phyloP scores from a whole-genome alignment of 2,329 filamentous ascomycete genomes.

The Colletotrichum lini region DNA sequence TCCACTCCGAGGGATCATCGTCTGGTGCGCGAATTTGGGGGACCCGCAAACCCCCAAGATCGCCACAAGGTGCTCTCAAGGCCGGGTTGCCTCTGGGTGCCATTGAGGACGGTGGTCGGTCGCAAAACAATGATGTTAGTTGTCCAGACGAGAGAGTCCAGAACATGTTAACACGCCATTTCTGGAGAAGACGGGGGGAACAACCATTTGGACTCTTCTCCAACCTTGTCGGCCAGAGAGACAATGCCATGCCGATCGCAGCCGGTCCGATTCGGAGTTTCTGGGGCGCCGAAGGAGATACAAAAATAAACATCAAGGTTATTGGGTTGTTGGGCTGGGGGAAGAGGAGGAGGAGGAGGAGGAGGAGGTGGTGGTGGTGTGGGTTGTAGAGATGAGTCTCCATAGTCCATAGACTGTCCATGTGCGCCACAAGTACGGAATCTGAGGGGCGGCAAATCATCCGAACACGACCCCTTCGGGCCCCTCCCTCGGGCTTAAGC shows the following conservation, averaged over 20 bases:
- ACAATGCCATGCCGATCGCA: background rate
- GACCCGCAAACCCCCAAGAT: background rate
- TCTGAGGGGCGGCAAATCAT: conserved; percentile 5
- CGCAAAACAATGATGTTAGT: background rate
- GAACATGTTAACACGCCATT: background rate
- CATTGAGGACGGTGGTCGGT: background rate
- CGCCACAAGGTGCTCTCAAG: background rate
- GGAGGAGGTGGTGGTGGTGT: background rate
- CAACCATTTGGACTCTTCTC: background rate
- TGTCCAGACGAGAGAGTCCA: background rate
- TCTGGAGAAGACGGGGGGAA: background rate
- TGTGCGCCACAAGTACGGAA: conserved; percentile 7
- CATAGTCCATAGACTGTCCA: conserved; percentile 2
- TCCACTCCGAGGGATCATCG: conserved; percentile 1
- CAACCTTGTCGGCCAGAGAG: background rate
- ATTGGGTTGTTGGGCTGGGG: background rate
- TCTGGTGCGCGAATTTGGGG: background rate
- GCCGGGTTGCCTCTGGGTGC: background rate
- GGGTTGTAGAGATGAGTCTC: background rate
- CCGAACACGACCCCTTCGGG: background rate
- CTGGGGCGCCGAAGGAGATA: background rate
- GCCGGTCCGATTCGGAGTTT: background rate
- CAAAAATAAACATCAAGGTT: conserved; percentile 14
- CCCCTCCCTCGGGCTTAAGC: background rate
- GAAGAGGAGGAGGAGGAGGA: background rate